These are phyloP conservation scores for Magnolia sinica DNA, from an alignment of 164 flowering plant genomes.

Conservation along the genomic window DNA sequence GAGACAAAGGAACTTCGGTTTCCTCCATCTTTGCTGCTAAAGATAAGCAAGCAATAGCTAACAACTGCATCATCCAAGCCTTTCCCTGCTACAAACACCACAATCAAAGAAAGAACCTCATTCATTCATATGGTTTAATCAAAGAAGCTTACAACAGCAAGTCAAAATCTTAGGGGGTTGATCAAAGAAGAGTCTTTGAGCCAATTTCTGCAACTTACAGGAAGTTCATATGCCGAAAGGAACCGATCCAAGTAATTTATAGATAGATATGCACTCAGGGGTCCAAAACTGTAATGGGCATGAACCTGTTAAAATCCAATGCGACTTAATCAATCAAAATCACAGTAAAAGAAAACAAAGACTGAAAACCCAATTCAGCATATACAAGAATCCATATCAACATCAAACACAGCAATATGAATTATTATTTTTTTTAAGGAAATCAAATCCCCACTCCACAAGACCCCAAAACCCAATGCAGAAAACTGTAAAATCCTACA, in stretches of 20 bases:
- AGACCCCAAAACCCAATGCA: neutral
- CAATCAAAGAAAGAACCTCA: conserved; percentile 6
- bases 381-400: neutral
- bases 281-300: conserved; percentile 66
- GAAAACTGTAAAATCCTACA: neutral
- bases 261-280: conserved; percentile 66
- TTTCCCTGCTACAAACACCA: conserved; percentile 46
- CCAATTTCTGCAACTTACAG: conserved; percentile 49
- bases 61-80: conserved; percentile 76
- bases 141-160: neutral
- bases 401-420: neutral
- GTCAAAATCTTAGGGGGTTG: no score
- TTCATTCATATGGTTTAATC: neutral
- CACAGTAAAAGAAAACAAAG: conserved; percentile 4
- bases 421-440: neutral
- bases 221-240: conserved; percentile 67
- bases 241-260: conserved; percentile 85
- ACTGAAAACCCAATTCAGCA: conserved; percentile 4
- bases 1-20: conserved; percentile 56
- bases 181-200: neutral
- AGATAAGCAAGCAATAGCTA: conserved; percentile 78
- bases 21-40: conserved; percentile 91
- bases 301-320: conserved; percentile 45
- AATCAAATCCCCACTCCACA: neutral
- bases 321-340: conserved; percentile 12